These are phyloP conservation scores for Xanthoconium purpureum DNA, from an alignment of 768 basidiomycete genomes.

Conservation along the genomic window DNA sequence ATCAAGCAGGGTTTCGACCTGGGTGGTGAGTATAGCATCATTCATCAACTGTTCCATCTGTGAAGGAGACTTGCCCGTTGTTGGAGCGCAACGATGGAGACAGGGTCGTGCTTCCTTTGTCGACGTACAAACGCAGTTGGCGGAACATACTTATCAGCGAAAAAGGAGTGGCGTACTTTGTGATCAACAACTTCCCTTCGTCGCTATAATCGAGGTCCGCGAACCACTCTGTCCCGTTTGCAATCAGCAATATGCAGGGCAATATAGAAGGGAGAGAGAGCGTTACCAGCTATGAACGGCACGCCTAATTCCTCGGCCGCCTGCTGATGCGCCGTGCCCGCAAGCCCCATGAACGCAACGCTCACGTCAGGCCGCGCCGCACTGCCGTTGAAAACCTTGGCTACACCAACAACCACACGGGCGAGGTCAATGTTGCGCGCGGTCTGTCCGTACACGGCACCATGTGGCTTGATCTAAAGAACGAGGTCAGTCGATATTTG, in stretches of 20 bases:
- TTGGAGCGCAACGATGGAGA: constrained; percentile 40
- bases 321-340: constrained; percentile 59
- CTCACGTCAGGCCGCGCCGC: constrained; percentile 14
- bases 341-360: constrained; percentile 60
- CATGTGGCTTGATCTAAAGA: constrained; percentile 56
- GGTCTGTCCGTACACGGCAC: constrained; percentile 59
- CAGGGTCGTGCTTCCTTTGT: constrained; percentile 50
- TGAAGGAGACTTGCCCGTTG: constrained; percentile 37
- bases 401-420: constrained; percentile 50
- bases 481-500: neutral
- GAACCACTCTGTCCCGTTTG: constrained; percentile 51
- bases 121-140: neutral
- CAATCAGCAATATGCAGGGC: no score
- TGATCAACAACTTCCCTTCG: constrained; percentile 58
- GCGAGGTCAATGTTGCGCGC: constrained; percentile 55
- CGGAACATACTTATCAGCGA: no score
- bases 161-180: constrained; percentile 39
- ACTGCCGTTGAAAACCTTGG: constrained; percentile 45
- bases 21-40: neutral
- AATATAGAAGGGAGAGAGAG: neutral
- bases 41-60: neutral
- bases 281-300: constrained; percentile 56
- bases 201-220: constrained; percentile 60
- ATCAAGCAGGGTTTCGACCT: constrained; percentile 46
- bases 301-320: constrained; percentile 54